Evolutionary conservation across 768 basidiomycete genomes (phyloP), one percentile per base, ranked within the genome.

Genomic region (Lactarius hatsudake): DNA sequence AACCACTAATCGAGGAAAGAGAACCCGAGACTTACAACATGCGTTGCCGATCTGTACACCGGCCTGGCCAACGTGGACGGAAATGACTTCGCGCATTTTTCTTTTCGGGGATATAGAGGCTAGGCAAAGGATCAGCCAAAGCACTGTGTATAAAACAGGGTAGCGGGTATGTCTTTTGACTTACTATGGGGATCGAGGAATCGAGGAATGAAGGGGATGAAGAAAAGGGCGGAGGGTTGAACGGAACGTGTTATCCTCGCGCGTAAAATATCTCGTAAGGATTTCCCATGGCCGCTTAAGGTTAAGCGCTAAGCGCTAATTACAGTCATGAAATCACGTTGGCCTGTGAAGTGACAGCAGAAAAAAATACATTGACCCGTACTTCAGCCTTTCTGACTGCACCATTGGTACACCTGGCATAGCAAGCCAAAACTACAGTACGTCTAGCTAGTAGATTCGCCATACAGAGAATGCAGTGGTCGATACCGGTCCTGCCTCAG

Each of bases 21-120:
- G 66, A 71, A 71, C 36, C 34, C 23, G 71, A 67, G 65, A 90
- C 93, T 84, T 81, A 94, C 96, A 97, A 82, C 95, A 99, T 76
- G 97, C 96, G 79, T 98, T 98, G 76, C 96, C 96, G 75, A 94
- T 92, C 83, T 94, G 93, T 74, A 93, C 90, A 88, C 94, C 95
- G 76, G 96, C 97, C 83, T 99, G 97, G 76, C 96, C 96, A 77
- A 98, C 96, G 81, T 98, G 94, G 77, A 98, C 85, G 73, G 94
- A 96, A 83, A 97, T 96, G 80, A 98, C 95, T 90, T 93, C 91
- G 84, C 91, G 90, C 91, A 93, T 93, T 79, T 74, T 82, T 73
- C 67, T 73, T 71, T 40, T 72, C 63, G 63, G 62, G 45, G 36
- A 12, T 23, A 4, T 53, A 56, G 18, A 58, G 26, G 4, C 73